These are phyloP conservation scores for Trichosanthes cucumerina DNA, from an alignment of 306 rosid species.

Conservation along the genomic window DNA sequence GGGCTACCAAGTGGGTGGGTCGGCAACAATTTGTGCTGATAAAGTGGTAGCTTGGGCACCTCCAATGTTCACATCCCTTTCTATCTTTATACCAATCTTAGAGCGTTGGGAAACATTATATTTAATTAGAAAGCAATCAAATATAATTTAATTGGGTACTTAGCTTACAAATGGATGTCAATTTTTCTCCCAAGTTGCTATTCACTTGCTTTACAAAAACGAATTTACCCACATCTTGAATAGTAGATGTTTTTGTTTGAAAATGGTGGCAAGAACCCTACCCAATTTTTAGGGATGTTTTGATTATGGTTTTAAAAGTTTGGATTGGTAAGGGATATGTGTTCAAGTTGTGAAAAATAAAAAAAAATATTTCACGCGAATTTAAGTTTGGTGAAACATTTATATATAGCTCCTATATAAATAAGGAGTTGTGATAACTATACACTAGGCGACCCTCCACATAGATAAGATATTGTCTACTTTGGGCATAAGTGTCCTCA, in stretches of 20 bases:
- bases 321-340: no score
- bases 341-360: no score
- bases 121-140: background rate
- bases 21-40: background rate
- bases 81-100: background rate
- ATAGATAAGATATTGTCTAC: no score
- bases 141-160: background rate
- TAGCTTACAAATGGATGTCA: background rate
- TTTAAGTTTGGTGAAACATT: no score
- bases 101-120: background rate
- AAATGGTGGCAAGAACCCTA: background rate
- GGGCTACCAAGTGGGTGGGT: background rate
- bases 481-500: no score
- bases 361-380: no score
- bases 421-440: no score
- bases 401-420: no score
- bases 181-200: background rate
- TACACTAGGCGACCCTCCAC: no score
- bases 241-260: background rate
- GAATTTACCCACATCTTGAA: background rate
- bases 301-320: no score
- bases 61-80: background rate
- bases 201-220: background rate
- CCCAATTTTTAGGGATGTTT: background rate
- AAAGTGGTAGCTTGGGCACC: background rate